phyloP scores from a whole-genome alignment of 768 basidiomycete genomes.

The Tylopilus rubrobrunneus region DNA sequence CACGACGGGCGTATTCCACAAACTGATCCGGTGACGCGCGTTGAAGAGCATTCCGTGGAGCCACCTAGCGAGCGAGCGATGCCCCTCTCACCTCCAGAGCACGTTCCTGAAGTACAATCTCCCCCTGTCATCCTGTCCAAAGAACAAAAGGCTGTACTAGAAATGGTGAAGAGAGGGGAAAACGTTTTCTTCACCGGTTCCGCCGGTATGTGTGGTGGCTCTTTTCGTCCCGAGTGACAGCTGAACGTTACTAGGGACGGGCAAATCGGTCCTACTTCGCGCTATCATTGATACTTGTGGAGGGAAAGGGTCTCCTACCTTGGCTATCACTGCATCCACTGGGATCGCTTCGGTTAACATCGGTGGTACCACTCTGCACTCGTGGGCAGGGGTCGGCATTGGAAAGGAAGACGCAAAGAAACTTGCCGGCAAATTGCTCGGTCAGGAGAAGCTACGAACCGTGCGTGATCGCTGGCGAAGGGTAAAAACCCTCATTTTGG shows the following conservation, averaged over 20 bases:
- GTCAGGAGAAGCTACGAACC: slow-evolving; percentile 33
- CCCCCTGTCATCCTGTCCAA: slow-evolving; percentile 40
- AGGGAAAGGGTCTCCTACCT: slow-evolving; percentile 28
- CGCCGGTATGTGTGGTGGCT: slow-evolving; percentile 44
- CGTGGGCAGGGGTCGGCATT: slow-evolving; percentile 78
- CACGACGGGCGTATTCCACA: not conserved
- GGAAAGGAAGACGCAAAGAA: slow-evolving; percentile 54
- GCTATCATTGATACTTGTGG: slow-evolving; percentile 60
- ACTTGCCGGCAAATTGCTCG: slow-evolving; percentile 52
- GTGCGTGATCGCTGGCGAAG: slow-evolving; percentile 60
- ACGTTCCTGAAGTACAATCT: not conserved
- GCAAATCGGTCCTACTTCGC: slow-evolving; percentile 78
- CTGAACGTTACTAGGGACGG: slow-evolving; percentile 49
- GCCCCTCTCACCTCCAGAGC: not conserved
- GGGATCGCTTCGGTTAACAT: slow-evolving; percentile 83
- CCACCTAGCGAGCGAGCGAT: not conserved
- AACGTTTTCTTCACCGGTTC: slow-evolving; percentile 87
- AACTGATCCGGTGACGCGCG: not conserved
- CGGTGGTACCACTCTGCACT: slow-evolving; percentile 77
- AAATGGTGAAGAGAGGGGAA: slow-evolving; percentile 51
- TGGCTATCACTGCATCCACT: slow-evolving; percentile 80
- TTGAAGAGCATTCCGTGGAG: not conserved
- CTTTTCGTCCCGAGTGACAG: not conserved
- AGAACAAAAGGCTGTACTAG: slow-evolving; percentile 49
- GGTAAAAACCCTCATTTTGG: slow-evolving; percentile 69